Conservation (phyloP, 2,329 filamentous ascomycete species). For the Hawksworthiomyces lignivorus region DNA sequence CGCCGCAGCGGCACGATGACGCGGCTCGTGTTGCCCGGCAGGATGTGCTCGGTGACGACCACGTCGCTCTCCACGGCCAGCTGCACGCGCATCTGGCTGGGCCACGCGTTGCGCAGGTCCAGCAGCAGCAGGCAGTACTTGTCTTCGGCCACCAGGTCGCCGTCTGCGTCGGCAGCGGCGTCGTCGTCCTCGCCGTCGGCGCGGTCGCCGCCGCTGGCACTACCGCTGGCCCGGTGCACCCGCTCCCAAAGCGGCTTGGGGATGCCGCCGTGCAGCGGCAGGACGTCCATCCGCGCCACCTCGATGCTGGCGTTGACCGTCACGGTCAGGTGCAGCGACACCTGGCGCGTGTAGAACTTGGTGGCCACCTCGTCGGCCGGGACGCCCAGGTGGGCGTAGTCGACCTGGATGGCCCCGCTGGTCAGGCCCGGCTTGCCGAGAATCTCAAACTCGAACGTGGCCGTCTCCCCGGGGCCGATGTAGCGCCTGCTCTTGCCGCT, state of each 20-base stretch:
- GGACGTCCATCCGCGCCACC: constrained; percentile 68
- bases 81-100: constrained; percentile 63
- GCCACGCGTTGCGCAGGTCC: constrained; percentile 87
- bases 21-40: constrained; percentile 63
- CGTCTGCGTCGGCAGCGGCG: not conserved
- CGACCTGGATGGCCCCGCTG: constrained; percentile 69
- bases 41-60: constrained; percentile 46
- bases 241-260: constrained; percentile 51
- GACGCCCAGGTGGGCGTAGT: constrained; percentile 76
- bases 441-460: constrained; percentile 74
- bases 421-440: constrained; percentile 80
- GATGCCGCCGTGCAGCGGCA: constrained; percentile 63
- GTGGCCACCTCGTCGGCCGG: constrained; percentile 59
- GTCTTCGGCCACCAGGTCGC: constrained; percentile 24
- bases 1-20: constrained; percentile 69
- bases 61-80: constrained; percentile 38
- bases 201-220: constrained; percentile 28
- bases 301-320: constrained; percentile 92
- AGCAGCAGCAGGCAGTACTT: constrained; percentile 73
- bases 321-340: constrained; percentile 71
- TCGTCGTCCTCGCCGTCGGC: not conserved
- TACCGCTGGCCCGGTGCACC: constrained; percentile 22
- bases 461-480: constrained; percentile 60
- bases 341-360: constrained; percentile 75
- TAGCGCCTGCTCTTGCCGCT: constrained; percentile 27